These are phyloP conservation scores for Solanum sejunctum DNA, from an alignment of 257 asterid species.

Conservation along the genomic window DNA sequence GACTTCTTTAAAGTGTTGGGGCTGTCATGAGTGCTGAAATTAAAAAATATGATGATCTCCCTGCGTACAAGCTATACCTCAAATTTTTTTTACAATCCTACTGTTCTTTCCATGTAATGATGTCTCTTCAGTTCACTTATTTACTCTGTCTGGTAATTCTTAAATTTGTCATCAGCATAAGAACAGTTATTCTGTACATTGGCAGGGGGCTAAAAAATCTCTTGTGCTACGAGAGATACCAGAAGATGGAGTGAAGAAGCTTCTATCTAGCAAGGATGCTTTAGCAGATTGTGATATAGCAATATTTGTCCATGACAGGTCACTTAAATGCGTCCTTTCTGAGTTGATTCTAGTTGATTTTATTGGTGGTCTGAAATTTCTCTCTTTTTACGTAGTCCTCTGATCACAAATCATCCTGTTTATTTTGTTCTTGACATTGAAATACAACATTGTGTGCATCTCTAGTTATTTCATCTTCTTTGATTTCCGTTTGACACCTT, in stretches of 20 bases:
- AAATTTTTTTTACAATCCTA: neutral
- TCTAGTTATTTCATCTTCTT: neutral
- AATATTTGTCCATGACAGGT: conserved; percentile 95
- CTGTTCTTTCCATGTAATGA: neutral
- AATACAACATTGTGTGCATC: neutral
- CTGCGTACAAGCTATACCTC: neutral
- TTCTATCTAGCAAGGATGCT: conserved; percentile 61
- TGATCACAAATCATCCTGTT: neutral
- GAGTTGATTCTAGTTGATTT: neutral
- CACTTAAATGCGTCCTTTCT: conserved; percentile 3
- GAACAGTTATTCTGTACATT: neutral
- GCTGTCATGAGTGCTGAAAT: neutral
- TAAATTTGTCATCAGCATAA: neutral
- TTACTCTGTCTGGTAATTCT: neutral
- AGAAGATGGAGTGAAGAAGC: conserved; percentile 58
- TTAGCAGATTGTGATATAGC: conserved; percentile 89
- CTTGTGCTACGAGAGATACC: conserved; percentile 84
- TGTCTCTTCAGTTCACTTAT: neutral
- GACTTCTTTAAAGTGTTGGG: neutral
- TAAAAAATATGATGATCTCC: neutral
- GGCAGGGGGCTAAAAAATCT: conserved; percentile 64
- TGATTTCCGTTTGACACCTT: neutral
- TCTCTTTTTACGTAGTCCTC: neutral
- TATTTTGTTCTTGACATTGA: neutral
- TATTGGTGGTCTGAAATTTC: neutral